phyloP scores from a whole-genome alignment of 768 basidiomycete species.

The Kwoniella bestiolae region DNA sequence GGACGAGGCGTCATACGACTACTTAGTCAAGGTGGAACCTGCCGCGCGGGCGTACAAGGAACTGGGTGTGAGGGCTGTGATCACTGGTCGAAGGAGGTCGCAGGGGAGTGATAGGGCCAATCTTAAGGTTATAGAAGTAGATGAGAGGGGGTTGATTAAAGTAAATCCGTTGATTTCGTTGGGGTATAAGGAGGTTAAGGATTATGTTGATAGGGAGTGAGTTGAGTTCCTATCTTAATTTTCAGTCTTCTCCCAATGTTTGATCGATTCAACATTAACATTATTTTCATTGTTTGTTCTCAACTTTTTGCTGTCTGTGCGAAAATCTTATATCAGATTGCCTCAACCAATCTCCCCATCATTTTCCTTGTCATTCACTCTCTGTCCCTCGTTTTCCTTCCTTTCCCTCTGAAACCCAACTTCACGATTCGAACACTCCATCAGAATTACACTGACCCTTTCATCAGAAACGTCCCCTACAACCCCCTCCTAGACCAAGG shows the following conservation, averaged over 20 bases:
- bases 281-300: no score
- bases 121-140: constrained; percentile 84
- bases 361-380: no score
- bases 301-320: no score
- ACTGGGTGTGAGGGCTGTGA: constrained; percentile 78
- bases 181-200: constrained; percentile 81
- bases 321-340: no score
- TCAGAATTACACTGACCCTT: no score
- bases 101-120: constrained; percentile 88
- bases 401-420: no score
- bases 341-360: no score
- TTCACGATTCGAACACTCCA: no score
- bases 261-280: no score
- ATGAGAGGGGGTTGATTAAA: constrained; percentile 86
- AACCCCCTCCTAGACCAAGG: constrained; percentile 88
- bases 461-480: constrained; percentile 77
- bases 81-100: constrained; percentile 91
- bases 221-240: constrained; percentile 17
- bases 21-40: constrained; percentile 92
- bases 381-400: no score
- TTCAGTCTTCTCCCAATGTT: no score
- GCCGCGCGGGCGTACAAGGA: constrained; percentile 82
- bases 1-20: constrained; percentile 88
- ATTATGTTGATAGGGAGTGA: constrained; percentile 75
- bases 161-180: constrained; percentile 91